A percentile compares a stretch with the other conserved stretches of the same genome.
Evolutionary conservation across 495 filamentous ascomycete species (phyloP).

Genomic region (Tuber brumale): DNA sequence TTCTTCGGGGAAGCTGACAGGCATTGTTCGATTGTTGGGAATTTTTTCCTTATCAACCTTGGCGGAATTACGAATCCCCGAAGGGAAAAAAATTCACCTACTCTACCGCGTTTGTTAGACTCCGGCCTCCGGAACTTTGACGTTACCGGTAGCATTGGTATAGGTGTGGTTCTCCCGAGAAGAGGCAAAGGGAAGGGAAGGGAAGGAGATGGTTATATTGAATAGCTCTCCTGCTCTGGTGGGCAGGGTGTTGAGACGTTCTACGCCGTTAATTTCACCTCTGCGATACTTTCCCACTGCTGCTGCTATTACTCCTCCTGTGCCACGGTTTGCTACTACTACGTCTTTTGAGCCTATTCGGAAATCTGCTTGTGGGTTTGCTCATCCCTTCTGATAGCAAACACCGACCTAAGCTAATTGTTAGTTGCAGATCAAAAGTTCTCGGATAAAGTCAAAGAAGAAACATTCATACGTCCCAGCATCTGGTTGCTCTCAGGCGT

Average conservation of each 20-base stretch:
- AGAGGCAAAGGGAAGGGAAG: background rate
- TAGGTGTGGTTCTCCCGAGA: background rate
- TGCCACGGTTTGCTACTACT: background rate
- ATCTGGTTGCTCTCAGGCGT: conserved; percentile 36
- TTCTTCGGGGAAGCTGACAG: background rate
- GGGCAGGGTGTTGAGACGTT: background rate
- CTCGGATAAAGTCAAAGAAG: conserved; percentile 24
- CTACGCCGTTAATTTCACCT: background rate
- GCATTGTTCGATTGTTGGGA: background rate
- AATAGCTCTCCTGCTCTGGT: background rate
- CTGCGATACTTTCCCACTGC: background rate
- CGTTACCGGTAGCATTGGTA: background rate
- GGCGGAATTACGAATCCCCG: background rate
- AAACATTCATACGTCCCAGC: conserved; percentile 27
- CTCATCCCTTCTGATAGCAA: background rate
- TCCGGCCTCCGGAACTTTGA: background rate
- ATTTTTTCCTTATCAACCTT: background rate
- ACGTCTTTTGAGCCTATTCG: background rate
- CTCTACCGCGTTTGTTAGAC: background rate
- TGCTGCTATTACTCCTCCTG: background rate
- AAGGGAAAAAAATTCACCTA: background rate
- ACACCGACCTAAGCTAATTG: background rate
- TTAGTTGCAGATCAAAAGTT: conserved; percentile 21
- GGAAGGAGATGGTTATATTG: conserved; percentile 1
- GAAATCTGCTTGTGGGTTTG: background rate